Evolutionary conservation across 331 rosid genomes (phyloP).

Genomic region (Rosa hybrid): DNA sequence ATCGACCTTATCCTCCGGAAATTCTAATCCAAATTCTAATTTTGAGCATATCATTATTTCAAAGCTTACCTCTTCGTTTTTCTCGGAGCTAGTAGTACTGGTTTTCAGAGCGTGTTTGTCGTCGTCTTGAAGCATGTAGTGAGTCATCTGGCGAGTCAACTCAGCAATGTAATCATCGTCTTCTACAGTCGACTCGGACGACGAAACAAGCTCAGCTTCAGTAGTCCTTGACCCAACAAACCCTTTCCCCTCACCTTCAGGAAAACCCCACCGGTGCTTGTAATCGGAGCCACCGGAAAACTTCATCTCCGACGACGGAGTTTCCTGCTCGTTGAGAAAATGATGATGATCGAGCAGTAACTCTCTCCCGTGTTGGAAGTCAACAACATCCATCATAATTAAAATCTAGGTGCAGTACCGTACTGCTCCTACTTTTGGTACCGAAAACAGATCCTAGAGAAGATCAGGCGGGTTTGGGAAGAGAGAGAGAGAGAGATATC

Average conservation of each 20-base stretch:
- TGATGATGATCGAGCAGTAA: conserved; percentile 1
- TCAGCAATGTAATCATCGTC: conserved; percentile 56
- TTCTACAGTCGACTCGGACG: conserved; percentile 18
- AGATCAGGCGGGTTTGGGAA: background rate
- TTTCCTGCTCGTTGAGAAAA: background rate
- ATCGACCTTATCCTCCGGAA: background rate
- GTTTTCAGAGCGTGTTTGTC: conserved; percentile 10
- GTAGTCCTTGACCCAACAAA: background rate
- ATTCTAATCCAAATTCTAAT: background rate
- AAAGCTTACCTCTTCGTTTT: conserved; percentile 38
- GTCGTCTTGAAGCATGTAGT: conserved; percentile 48
- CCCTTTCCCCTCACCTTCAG: conserved; percentile 5
- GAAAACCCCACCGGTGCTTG: background rate
- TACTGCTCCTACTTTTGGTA: background rate
- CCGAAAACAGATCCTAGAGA: background rate
- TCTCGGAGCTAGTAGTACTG: conserved; percentile 23
- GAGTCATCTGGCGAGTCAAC: conserved; percentile 53
- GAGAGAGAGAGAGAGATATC: background rate
- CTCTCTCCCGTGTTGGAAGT: background rate
- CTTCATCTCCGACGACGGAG: background rate
- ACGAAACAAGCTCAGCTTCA: conserved; percentile 16
- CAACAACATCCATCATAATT: background rate
- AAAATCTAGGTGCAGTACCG: background rate
- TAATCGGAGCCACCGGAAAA: background rate
- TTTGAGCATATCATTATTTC: background rate